Evolutionary conservation across 768 basidiomycete species (phyloP).

Genomic region (Serendipita sp.): DNA sequence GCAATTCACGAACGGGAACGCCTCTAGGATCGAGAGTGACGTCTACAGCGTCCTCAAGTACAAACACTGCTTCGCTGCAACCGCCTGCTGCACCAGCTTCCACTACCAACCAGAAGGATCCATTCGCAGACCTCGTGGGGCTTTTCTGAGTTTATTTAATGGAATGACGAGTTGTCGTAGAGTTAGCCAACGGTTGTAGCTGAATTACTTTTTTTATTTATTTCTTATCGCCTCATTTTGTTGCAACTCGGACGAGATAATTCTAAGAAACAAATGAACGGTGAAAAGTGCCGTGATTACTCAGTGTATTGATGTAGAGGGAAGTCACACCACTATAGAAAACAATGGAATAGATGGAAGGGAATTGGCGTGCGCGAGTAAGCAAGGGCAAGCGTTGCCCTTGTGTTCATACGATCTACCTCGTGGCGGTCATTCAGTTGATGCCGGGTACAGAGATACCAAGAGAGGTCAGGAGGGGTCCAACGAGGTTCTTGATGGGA

Average conservation of each 20-base stretch:
- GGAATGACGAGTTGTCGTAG: background rate
- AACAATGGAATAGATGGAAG: too few relatives aligned
- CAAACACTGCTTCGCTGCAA: constrained; percentile 8
- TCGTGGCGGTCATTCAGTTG: background rate
- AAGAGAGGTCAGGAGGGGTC: background rate
- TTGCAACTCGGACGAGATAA: too few relatives aligned
- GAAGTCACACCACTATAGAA: too few relatives aligned
- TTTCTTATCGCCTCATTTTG: too few relatives aligned
- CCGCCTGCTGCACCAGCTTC: constrained; percentile 12
- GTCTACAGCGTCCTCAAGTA: constrained; percentile 14
- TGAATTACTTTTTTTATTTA: too few relatives aligned
- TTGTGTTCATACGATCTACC: too few relatives aligned
- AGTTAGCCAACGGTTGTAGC: background rate
- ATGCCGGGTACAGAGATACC: background rate
- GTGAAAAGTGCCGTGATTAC: too few relatives aligned
- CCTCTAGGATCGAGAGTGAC: constrained; percentile 14
- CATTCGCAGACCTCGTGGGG: constrained; percentile 68
- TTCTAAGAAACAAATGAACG: too few relatives aligned
- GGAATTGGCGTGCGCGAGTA: too few relatives aligned
- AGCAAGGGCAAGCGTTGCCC: too few relatives aligned
- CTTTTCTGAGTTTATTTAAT: constrained; percentile 34
- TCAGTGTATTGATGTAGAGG: too few relatives aligned
- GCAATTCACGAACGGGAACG: constrained; percentile 3
- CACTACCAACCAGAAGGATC: constrained; percentile 43
- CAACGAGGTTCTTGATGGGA: background rate